Conservation (phyloP, 306 rosid genomes). For the Betula pendula region DNA sequence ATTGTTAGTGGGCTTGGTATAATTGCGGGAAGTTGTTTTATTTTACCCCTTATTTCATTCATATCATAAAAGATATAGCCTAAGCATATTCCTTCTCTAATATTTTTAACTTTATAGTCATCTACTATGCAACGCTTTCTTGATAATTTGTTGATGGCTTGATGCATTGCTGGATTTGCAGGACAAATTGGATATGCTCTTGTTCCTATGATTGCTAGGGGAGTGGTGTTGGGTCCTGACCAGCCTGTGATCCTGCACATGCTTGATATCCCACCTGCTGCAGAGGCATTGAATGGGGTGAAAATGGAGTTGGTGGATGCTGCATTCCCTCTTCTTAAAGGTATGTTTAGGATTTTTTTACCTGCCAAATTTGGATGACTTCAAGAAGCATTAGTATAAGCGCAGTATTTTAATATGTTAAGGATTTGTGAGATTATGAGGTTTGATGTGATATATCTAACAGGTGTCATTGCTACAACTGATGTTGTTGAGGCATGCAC, state of each 20-base stretch:
- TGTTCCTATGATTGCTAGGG: slow-evolving; percentile 98
- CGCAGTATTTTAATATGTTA: background rate
- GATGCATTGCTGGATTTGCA: slow-evolving; percentile 35
- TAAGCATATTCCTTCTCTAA: background rate
- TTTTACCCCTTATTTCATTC: background rate
- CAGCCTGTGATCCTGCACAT: slow-evolving; percentile 96
- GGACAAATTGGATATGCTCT: slow-evolving; percentile 99
- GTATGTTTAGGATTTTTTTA: slow-evolving; percentile 28
- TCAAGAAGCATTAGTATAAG: background rate
- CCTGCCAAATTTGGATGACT: background rate
- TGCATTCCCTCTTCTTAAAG: slow-evolving; percentile 89
- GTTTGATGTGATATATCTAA: slow-evolving; percentile 20
- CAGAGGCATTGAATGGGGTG: slow-evolving; percentile 89
- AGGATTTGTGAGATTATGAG: slow-evolving; percentile 7
- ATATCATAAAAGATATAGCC: background rate
- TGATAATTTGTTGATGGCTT: background rate
- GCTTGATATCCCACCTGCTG: slow-evolving; percentile 92
- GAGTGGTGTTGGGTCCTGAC: slow-evolving; percentile 86
- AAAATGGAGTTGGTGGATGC: slow-evolving; percentile 96
- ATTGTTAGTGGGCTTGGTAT: background rate
- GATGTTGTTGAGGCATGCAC: slow-evolving; percentile 97
- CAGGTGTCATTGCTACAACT: slow-evolving; percentile 99
- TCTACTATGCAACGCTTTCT: background rate
- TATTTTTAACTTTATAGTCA: background rate
- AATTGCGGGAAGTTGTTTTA: background rate